Conservation (phyloP, 2,329 filamentous ascomycete species). For the Clonostachys chloroleuca region DNA sequence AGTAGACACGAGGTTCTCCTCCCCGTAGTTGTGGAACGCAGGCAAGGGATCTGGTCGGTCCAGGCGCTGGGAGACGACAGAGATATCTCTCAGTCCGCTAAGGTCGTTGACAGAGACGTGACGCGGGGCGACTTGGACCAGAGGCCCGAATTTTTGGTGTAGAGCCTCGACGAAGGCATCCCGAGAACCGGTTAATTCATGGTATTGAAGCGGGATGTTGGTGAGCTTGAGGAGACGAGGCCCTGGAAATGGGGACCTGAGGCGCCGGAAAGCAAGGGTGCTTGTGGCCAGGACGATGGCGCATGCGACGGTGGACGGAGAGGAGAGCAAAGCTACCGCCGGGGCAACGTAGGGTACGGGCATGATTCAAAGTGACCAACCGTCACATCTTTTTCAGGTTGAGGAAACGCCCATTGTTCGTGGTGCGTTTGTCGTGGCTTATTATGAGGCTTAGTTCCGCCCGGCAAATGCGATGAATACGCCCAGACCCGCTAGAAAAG, state of each 20-base stretch:
- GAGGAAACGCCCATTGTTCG: no score
- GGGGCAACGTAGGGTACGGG: no score
- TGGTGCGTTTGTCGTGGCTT: no score
- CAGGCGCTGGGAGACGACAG: background rate
- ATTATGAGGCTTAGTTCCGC: no score
- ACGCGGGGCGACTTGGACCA: constrained; percentile 3
- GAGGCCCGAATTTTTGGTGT: background rate
- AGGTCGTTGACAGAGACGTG: constrained; percentile 1
- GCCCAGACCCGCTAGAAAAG: no score
- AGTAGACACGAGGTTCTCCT: constrained; percentile 3
- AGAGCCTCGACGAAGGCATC: background rate
- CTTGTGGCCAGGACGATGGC: no score
- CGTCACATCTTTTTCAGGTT: no score
- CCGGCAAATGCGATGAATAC: no score
- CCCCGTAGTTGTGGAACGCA: constrained; percentile 4
- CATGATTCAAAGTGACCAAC: no score
- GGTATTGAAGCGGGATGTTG: background rate
- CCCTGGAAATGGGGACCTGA: background rate
- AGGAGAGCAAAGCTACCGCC: no score
- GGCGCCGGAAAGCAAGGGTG: no score
- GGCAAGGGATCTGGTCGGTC: constrained; percentile 1
- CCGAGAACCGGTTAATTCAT: background rate
- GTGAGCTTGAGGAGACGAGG: background rate
- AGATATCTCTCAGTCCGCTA: background rate
- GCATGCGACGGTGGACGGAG: no score